phyloP scores from a whole-genome alignment of 179 eudicot species.

The Silene vulgaris region DNA sequence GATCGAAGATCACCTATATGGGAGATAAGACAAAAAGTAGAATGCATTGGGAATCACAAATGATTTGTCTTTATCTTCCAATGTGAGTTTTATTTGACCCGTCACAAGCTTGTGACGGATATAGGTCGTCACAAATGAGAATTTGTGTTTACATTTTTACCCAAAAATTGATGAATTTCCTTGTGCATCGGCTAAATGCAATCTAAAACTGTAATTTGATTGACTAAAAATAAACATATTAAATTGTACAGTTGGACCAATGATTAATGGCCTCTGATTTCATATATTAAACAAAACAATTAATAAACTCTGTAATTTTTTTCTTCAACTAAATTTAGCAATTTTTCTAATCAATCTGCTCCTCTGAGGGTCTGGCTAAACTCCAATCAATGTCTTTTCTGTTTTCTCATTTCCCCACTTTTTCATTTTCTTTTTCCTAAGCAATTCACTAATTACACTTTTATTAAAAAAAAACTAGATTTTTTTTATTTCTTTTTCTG shows the following conservation, averaged over 20 bases:
- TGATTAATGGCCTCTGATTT: not conserved
- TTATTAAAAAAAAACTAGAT: not conserved
- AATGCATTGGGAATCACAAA: too few species aligned
- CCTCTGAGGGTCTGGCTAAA: not conserved
- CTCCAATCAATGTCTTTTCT: conserved; percentile 22
- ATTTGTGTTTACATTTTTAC: too few species aligned
- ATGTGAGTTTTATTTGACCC: too few species aligned
- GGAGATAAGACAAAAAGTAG: too few species aligned
- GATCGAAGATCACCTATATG: too few species aligned
- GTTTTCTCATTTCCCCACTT: conserved; percentile 20
- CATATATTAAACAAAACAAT: not conserved
- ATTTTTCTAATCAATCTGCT: not conserved
- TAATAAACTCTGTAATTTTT: not conserved
- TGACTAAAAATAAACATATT: not conserved
- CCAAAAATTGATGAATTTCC: not conserved
- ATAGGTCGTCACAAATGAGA: too few species aligned
- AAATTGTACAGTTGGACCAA: not conserved
- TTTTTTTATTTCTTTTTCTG: not conserved
- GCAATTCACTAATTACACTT: conserved; percentile 8
- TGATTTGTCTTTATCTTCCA: too few species aligned
- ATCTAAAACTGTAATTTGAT: not conserved
- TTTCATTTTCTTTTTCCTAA: conserved; percentile 19
- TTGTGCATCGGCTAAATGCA: not conserved
- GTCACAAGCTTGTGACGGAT: too few species aligned
- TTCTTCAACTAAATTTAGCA: conserved; percentile 7